Percentiles rank a stretch among this genome's conserved stretches.
These are phyloP conservation scores for Lepraria neglecta DNA, from an alignment of 495 filamentous ascomycete genomes.

Conservation along the genomic window DNA sequence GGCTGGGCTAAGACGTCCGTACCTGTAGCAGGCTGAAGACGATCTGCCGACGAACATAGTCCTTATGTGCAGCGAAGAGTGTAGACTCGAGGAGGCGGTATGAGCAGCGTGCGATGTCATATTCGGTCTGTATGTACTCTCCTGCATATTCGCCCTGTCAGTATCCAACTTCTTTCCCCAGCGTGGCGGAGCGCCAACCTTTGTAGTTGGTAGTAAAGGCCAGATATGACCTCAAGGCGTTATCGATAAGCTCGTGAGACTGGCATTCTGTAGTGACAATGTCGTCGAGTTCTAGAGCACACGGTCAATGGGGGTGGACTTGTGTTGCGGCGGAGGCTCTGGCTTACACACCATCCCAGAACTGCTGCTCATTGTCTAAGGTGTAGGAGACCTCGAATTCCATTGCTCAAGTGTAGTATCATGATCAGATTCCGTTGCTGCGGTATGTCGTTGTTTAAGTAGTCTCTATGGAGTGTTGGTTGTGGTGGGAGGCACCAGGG, in stretches of 20 bases:
- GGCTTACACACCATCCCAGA: slow-evolving; percentile 71
- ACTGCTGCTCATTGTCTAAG: slow-evolving; percentile 81
- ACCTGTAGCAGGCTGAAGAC: slow-evolving; percentile 86
- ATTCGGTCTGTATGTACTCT: slow-evolving; percentile 74
- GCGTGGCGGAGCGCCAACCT: slow-evolving; percentile 37
- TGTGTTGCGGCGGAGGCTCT: slow-evolving; percentile 17
- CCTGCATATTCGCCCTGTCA: slow-evolving; percentile 41
- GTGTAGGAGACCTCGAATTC: slow-evolving; percentile 61
- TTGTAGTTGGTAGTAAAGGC: slow-evolving; percentile 70
- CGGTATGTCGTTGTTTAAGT: neutral
- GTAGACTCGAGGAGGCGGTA: slow-evolving; percentile 70
- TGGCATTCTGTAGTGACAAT: slow-evolving; percentile 68
- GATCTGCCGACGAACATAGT: slow-evolving; percentile 90
- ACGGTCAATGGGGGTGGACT: slow-evolving; percentile 15
- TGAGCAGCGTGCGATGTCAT: slow-evolving; percentile 78
- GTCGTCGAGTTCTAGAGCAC: slow-evolving; percentile 64
- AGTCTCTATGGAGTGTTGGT: neutral
- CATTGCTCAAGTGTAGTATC: slow-evolving; percentile 33
- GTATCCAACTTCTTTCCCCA: slow-evolving; percentile 11
- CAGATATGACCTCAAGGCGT: slow-evolving; percentile 77
- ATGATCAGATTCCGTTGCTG: slow-evolving; percentile 1
- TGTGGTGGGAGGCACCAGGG: neutral
- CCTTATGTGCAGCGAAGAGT: slow-evolving; percentile 65
- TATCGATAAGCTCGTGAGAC: slow-evolving; percentile 74
- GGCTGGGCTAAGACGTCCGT: slow-evolving; percentile 14